Evolutionary conservation across 768 basidiomycete genomes (phyloP), one percentile per base, ranked within the genome.

Genomic region (Mrakia blollopis): DNA sequence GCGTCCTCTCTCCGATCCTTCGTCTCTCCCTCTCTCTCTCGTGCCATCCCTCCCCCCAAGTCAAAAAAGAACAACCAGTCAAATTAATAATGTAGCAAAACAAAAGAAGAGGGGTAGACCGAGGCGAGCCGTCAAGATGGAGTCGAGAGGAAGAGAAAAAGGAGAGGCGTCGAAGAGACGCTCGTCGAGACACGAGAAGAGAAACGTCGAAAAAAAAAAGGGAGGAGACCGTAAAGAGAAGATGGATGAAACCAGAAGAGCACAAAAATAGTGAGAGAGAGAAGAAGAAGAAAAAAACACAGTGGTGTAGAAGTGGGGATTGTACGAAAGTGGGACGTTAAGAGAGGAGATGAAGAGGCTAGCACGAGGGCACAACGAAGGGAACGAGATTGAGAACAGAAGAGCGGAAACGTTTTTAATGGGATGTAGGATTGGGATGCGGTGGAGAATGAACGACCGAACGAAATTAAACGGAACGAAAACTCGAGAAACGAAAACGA

Each of bases 81-180:
- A 50, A 50, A 50, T 50, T 50, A 50, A 50, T 50, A 50, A 50
- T 50, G 47, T 50, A 32, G 50, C n/a, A 68, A 39, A 75, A 52
- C 37, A 67, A 32, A 37, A 35, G 30, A 54, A 50, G 21, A 35
- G 32, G 6, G 44, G 14, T 7, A 5, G 39, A 47, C 2, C 44
- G 14, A 47, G 62, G 16, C 47, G 47, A 50, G 47, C 16, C 47
- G 47, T 50, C 5, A 50, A 50, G 7, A 50, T 4, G 18, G 47
- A 21, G 47, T 18, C 9, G 18, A 9, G 18, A 50, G 5, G 47
- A 50, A 47, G 44, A 2, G 44, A 47, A 50, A 50, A 4, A 50
- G 44, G 44, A n/a, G 18, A 50, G 47, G 13, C 47, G 47, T 50
- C 47, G 18, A 50, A 14, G 47, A 14, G 13, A 50, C 47, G 47